Base-by-base conservation (phyloP, 2,329 filamentous ascomycete genomes). In the Verticillium alfalfae region DNA sequence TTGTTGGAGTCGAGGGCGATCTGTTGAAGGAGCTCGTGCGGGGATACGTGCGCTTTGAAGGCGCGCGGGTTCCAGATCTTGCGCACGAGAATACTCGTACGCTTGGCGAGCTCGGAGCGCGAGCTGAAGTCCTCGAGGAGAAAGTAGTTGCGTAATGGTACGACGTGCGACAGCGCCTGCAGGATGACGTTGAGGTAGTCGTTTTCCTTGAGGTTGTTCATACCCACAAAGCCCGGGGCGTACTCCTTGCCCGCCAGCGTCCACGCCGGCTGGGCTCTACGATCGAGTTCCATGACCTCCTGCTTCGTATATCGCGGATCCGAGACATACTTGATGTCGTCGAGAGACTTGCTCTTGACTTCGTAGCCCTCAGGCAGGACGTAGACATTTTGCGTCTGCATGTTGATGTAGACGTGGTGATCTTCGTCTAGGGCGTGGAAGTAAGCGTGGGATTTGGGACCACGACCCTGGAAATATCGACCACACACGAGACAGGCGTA, bases 121-220 rank as follows among this genome's bases (percentile, higher is more conserved):
- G 82, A 84, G 12, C 83, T 82, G 59, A 97, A 88, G 67, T 96
- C 85, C 71, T 97, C 92, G 1, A 98, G 84, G 70, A 99, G 87
- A 72, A 98, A 88, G 77, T 88, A 98, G 73, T 98, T 97, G 38
- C 95, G 88, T 67, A 99, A 80, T 4, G 95, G 94, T 22, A 88
- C 81, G 34, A 98, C 92, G 75, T 99, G 95, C 2, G 94, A 89
- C 41, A 99, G 83, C 7, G 93, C 89, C 75, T 99, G 95, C 57
- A 96, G 89, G 3, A 97, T 86, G 34, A 97, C 94, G 72, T 99
- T 99, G 71, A 98, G 84, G 78, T 99, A 99, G 79, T 99, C 95
- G 78, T 99, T 99, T 62, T 95, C 92, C 76, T 99, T 99, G 82
- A 99, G 97, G 78, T 99, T 99, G 83, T 99, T 99, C 91, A 99